These are phyloP conservation scores for Polysphondylium violaceum DNA, from an alignment of 78 protist species.

Conservation along the genomic window DNA sequence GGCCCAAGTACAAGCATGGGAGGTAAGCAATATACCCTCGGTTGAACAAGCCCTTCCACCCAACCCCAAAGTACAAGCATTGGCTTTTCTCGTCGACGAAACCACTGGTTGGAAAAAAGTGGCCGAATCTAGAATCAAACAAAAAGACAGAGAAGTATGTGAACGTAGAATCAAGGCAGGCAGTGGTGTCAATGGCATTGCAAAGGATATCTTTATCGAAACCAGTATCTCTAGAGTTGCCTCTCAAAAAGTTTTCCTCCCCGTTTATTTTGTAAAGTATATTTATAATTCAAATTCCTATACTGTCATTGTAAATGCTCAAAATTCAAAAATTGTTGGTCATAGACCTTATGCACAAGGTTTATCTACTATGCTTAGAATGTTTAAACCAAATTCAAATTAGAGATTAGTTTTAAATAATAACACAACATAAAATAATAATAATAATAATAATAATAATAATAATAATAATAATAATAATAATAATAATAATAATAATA, in stretches of 20 bases:
- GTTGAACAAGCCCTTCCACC: slow-evolving; percentile 35
- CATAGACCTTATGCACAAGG: slow-evolving; percentile 73
- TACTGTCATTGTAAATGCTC: slow-evolving; percentile 70
- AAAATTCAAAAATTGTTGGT: slow-evolving; percentile 66
- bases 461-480: not conserved
- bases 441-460: not conserved
- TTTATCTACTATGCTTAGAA: slow-evolving; percentile 38
- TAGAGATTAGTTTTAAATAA: too few species aligned
- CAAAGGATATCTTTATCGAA: slow-evolving; percentile 52
- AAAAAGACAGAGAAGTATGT: slow-evolving; percentile 52
- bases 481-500: not conserved
- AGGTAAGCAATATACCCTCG: slow-evolving; percentile 46
- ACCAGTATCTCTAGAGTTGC: slow-evolving; percentile 47
- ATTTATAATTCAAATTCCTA: slow-evolving; percentile 44
- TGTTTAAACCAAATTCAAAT: slow-evolving; percentile 23
- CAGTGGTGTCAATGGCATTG: slow-evolving; percentile 7
- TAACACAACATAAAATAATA: not conserved
- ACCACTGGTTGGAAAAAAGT: slow-evolving; percentile 45
- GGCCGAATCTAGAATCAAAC: slow-evolving; percentile 20
- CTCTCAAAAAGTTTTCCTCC: slow-evolving; percentile 67
- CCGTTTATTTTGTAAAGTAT: slow-evolving; percentile 55
- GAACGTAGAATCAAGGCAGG: slow-evolving; percentile 32
- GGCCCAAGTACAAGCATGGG: slow-evolving; percentile 64
- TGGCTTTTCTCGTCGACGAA: slow-evolving; percentile 49
- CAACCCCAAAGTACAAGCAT: slow-evolving; percentile 49